Evolutionary conservation across 1,284 basidiomycete species (phyloP), one percentile per base, ranked within the genome.

Genomic region (Ceratobasidium sp.): DNA sequence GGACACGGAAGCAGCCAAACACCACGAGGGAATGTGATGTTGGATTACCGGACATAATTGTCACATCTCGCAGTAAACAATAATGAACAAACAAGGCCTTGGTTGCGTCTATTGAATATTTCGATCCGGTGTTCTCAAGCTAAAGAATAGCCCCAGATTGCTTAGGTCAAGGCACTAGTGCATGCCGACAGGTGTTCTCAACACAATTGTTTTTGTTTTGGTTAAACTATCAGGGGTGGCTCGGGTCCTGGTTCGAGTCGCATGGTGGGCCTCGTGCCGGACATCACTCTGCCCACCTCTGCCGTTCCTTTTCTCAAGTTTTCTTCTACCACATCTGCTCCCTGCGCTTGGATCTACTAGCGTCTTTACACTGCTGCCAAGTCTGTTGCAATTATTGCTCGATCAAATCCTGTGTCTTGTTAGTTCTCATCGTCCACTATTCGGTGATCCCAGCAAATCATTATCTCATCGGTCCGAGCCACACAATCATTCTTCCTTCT

Each of bases 221-320:
- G 47, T 50, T 62, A n/a, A 49, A 25, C 49, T 29, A 13, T n/a
- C 45, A 8, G 49, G 50, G 40, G 56, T 65, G 50, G 27, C 62
- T 40, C 29, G 62, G 58, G 58, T 62, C 58, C 47, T 22, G 56
- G 40, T 58, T 54, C 17, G 20, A 27, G 62, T 50, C 27, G 29
- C 52, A 54, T 65, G 62, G 52, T 43, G 50, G 17, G 62, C 62
- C 62, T 65, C 62, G 62, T 65, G 62, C 38, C 27, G 34, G 32
- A 31, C 20, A 53, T 52, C 62, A 31, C 32, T 53, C 29, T 54
- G 31, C 52, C 62, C 62, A 65, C 62, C 25, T 17, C 49, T 50
- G 50, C 38, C 50, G 35, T 53, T 65, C 43, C 50, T 65, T 52
- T 54, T 50, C 22, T 54, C 40, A 43, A 42, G 31, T 54, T 47